A percentile compares a stretch with the other conserved stretches of the same genome.
Conservation (phyloP, 176 grass and related monocot genomes). For the Calamus simplicifolius region DNA sequence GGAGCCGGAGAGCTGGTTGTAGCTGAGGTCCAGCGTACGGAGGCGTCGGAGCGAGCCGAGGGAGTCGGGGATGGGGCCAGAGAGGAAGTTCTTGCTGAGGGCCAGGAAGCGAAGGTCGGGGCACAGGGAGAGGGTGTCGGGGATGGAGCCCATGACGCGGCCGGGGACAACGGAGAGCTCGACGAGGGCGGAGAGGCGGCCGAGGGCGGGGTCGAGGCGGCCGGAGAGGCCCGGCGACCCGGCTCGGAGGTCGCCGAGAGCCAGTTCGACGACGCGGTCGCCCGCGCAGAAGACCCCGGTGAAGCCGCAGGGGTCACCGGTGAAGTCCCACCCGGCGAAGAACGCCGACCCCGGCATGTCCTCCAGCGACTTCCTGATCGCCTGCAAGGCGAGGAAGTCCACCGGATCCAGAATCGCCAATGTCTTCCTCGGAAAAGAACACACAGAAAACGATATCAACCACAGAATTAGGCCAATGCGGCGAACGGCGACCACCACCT, state of each 20-base stretch:
- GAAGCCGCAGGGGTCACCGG: slow-evolving; percentile 73
- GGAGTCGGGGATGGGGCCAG: slow-evolving; percentile 46
- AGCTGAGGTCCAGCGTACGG: slow-evolving; percentile 89
- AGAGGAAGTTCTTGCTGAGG: slow-evolving; percentile 91
- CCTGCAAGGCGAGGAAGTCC: slow-evolving; percentile 87
- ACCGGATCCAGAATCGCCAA: slow-evolving; percentile 59
- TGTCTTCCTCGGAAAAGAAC: background rate
- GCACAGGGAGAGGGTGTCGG: slow-evolving; percentile 35
- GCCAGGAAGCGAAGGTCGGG: slow-evolving; percentile 68
- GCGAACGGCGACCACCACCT: background rate
- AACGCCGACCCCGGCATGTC: slow-evolving; percentile 86
- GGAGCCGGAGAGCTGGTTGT: slow-evolving; percentile 66
- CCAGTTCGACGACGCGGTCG: slow-evolving; percentile 46
- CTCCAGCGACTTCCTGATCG: slow-evolving; percentile 60
- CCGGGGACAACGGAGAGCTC: slow-evolving; percentile 87
- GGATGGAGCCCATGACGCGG: slow-evolving; percentile 57
- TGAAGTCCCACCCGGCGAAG: slow-evolving; percentile 89
- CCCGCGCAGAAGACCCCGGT: slow-evolving; percentile 70
- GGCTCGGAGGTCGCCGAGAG: slow-evolving; percentile 74
- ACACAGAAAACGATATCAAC: background rate
- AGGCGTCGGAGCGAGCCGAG: slow-evolving; percentile 50
- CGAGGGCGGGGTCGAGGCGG: slow-evolving; percentile 53
- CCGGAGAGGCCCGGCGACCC: slow-evolving; percentile 72
- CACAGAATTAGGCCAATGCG: slow-evolving; percentile 17
- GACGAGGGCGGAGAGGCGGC: slow-evolving; percentile 48